A percentile compares a stretch with the other conserved stretches of the same genome.
Conservation (phyloP, 1,139 yeast species). For the Yamadazyma dushanensis region DNA sequence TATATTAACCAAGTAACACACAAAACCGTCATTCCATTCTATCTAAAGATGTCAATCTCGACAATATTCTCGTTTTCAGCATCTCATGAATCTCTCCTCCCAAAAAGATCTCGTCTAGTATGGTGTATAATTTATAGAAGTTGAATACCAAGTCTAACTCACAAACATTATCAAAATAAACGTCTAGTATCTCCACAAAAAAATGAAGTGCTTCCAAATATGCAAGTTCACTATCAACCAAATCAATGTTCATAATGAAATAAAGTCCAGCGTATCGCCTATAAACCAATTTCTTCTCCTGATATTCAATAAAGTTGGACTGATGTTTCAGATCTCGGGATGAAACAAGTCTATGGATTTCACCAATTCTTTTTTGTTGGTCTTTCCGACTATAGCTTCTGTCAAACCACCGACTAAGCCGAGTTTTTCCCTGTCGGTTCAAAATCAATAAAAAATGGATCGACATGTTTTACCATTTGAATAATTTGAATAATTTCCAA, state of each 20-base stretch:
- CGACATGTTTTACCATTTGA: too few species aligned
- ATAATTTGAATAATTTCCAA: not conserved
- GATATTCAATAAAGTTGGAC: conserved; percentile 76
- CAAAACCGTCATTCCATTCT: conserved; percentile 27
- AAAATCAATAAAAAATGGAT: conserved; percentile 78
- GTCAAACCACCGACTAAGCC: conserved; percentile 80
- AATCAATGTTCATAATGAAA: conserved; percentile 77
- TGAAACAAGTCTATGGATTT: conserved; percentile 79
- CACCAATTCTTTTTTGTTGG: conserved; percentile 56
- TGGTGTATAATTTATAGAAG: conserved; percentile 68
- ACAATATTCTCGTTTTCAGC: conserved; percentile 57
- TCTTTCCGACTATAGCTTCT: conserved; percentile 40
- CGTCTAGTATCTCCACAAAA: conserved; percentile 85
- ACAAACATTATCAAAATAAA: conserved; percentile 87
- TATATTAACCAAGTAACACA: too few species aligned
- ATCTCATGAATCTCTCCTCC: conserved; percentile 82
- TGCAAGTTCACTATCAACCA: conserved; percentile 74
- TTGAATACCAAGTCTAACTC: conserved; percentile 88
- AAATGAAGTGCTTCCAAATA: conserved; percentile 84
- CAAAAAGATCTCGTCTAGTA: conserved; percentile 71
- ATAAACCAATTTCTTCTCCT: conserved; percentile 74
- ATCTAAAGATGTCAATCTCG: conserved; percentile 52
- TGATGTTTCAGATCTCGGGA: conserved; percentile 84
- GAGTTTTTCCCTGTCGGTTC: conserved; percentile 90
- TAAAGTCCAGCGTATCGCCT: conserved; percentile 90